A percentile compares a stretch with the other conserved stretches of the same genome.
phyloP scores from a whole-genome alignment of 2,329 filamentous ascomycete genomes.

The Exserohilum rostratum region DNA sequence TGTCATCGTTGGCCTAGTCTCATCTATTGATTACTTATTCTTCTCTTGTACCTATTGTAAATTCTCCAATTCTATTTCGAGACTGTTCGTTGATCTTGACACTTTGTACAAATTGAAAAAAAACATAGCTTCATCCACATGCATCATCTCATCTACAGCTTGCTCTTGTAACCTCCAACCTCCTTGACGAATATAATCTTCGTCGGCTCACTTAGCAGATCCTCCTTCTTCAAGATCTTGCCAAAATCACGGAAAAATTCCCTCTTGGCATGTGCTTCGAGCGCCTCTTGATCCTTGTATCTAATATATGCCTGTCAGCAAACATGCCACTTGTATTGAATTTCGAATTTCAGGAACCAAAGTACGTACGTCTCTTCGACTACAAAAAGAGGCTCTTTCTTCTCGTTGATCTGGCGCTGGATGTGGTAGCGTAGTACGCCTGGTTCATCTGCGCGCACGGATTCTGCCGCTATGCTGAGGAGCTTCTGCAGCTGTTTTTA shows the following conservation, averaged over 20 bases:
- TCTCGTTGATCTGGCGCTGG: conserved; percentile 36
- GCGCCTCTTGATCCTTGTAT: conserved; percentile 36
- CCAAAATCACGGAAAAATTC: conserved; percentile 31
- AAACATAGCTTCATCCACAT: no score
- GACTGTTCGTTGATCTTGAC: no score
- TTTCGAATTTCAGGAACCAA: no score
- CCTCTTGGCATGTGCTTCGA: conserved; percentile 34
- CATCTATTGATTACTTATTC: neutral
- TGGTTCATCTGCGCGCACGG: conserved; percentile 42
- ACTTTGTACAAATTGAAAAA: no score
- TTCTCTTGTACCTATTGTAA: no score
- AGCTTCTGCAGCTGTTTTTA: conserved; percentile 39
- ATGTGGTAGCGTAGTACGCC: conserved; percentile 43
- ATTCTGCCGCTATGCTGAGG: conserved; percentile 27
- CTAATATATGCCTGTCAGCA: neutral
- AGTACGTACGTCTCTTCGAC: conserved; percentile 43
- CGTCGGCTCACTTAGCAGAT: conserved; percentile 37
- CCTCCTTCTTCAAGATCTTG: conserved; percentile 34
- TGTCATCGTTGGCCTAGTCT: no score
- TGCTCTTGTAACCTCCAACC: conserved; percentile 33
- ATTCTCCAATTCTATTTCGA: no score
- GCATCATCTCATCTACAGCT: neutral
- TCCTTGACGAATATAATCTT: conserved; percentile 38
- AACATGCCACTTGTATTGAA: no score
- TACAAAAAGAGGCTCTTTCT: conserved; percentile 35